Evolutionary conservation across 1,139 yeast species (phyloP).

Genomic region (Taphrina flavorubra): DNA sequence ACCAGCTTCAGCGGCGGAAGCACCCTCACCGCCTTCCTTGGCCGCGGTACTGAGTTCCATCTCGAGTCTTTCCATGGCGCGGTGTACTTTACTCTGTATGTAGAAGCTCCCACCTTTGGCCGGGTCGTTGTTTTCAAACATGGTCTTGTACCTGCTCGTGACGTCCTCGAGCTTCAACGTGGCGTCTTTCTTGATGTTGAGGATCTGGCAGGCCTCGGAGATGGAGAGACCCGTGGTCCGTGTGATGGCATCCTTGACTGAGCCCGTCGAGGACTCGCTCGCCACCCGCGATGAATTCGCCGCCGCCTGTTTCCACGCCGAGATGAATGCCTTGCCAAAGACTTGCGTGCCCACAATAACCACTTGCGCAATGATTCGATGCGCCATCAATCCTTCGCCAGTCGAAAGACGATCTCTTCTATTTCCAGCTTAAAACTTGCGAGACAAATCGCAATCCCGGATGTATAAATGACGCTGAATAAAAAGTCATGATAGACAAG

Average conservation of each 20-base stretch:
- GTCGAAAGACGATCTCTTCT: too few relatives aligned
- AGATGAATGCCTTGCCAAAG: constrained; percentile 94
- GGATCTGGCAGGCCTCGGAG: constrained; percentile 89
- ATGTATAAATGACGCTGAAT: too few relatives aligned
- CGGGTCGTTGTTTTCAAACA: constrained; percentile 86
- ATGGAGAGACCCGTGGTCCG: constrained; percentile 57
- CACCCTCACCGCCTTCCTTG: constrained; percentile 13
- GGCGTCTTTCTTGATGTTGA: constrained; percentile 67
- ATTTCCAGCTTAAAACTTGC: too few relatives aligned
- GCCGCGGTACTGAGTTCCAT: constrained; percentile 32
- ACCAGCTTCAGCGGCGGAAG: background rate
- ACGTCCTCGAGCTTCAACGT: constrained; percentile 64
- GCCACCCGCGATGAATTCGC: constrained; percentile 65
- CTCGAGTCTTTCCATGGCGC: constrained; percentile 70
- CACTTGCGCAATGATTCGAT: constrained; percentile 59
- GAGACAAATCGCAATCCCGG: too few relatives aligned
- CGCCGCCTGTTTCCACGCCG: constrained; percentile 96
- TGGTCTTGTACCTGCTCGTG: constrained; percentile 75
- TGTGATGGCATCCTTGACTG: constrained; percentile 44
- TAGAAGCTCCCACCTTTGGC: constrained; percentile 95
- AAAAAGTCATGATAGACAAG: too few relatives aligned
- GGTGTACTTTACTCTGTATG: constrained; percentile 85
- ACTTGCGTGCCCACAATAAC: constrained; percentile 93
- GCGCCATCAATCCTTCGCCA: constrained; percentile 24
- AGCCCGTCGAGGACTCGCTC: constrained; percentile 18